Evolutionary conservation across 768 basidiomycete genomes (phyloP).

Genomic region (Lentinula sp.): DNA sequence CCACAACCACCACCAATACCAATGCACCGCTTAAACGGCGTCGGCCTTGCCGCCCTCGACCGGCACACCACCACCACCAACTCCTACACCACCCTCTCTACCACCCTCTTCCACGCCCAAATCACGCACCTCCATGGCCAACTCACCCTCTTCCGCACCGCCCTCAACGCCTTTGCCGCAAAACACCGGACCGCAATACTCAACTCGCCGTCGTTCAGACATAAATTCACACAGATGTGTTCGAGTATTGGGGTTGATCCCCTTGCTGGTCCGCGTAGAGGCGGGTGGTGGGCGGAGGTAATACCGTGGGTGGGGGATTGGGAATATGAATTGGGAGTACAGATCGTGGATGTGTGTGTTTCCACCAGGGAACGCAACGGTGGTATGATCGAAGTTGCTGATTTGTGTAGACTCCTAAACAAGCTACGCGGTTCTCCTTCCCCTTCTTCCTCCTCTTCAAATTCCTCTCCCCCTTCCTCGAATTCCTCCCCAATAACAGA

Average conservation of each 20-base stretch:
- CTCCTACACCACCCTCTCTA: slow-evolving; percentile 79
- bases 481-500: slow-evolving; percentile 56
- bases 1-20: too few species aligned
- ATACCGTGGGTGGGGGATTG: slow-evolving; percentile 80
- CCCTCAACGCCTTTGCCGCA: slow-evolving; percentile 73
- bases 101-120: slow-evolving; percentile 69
- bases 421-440: slow-evolving; percentile 61
- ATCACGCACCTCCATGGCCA: slow-evolving; percentile 76
- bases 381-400: slow-evolving; percentile 84
- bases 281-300: slow-evolving; percentile 90
- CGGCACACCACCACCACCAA: slow-evolving; percentile 77
- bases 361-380: slow-evolving; percentile 87
- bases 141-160: slow-evolving; percentile 76
- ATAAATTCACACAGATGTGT: slow-evolving; percentile 95
- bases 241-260: slow-evolving; percentile 93
- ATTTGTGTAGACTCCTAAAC: slow-evolving; percentile 74
- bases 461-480: too few species aligned
- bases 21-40: slow-evolving; percentile 76
- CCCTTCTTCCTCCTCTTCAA: too few species aligned
- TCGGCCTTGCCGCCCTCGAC: slow-evolving; percentile 85
- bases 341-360: slow-evolving; percentile 89
- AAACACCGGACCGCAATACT: slow-evolving; percentile 83
- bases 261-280: slow-evolving; percentile 76
- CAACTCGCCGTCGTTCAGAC: slow-evolving; percentile 79
- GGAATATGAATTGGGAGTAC: slow-evolving; percentile 94